Evolutionary conservation across 495 filamentous ascomycete species (phyloP), one percentile per base, ranked within the genome.

Genomic region (Penicillium coprophilum): DNA sequence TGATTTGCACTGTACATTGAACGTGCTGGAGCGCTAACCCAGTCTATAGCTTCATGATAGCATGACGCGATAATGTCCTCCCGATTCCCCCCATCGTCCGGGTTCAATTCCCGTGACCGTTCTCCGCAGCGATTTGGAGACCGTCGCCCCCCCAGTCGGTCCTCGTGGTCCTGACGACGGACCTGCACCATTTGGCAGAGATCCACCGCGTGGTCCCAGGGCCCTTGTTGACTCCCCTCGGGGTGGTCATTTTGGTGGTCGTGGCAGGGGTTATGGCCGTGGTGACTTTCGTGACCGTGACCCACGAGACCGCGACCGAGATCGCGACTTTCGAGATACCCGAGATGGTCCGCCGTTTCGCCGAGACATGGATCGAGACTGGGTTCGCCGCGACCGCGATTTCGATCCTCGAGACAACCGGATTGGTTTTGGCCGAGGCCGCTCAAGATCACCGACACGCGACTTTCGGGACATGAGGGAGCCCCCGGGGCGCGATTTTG

Each of bases 201-300:
- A 84, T 47, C 86, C 88, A 0, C 89, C 89, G 2, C 77, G 87
- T 34, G 89, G 84, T 4, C 89, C 89, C 0, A 88, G 87, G 65
- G 88, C 85, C 8, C 64, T 87, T 52, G 75, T 87, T 20, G 87
- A 90, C 60, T 70, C 83, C 4, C 82, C 86, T 30, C 80, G 83
- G 61, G 85, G 85, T 13, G 71, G 69, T 3, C 64, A 63, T 6
- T 80, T 72, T 56, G 65, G 68, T 56, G 71, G 63, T 20, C 71
- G 78, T 50, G 77, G 77, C 6, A 71, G 79, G 61, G 78, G 78
- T 17, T 77, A 78, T 64, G 69, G 73, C 57, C 74, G 83, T 43
- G 82, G 85, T 60, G 85, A 87, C 59, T 85, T 84, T 50, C 76
- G 84, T 44, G 80, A 80, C 38, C 77, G 83, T 39, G 83, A 83